Evolutionary conservation across 345 rosid genomes (phyloP), one percentile per base, ranked within the genome.

Genomic region (Brassica juncea): DNA sequence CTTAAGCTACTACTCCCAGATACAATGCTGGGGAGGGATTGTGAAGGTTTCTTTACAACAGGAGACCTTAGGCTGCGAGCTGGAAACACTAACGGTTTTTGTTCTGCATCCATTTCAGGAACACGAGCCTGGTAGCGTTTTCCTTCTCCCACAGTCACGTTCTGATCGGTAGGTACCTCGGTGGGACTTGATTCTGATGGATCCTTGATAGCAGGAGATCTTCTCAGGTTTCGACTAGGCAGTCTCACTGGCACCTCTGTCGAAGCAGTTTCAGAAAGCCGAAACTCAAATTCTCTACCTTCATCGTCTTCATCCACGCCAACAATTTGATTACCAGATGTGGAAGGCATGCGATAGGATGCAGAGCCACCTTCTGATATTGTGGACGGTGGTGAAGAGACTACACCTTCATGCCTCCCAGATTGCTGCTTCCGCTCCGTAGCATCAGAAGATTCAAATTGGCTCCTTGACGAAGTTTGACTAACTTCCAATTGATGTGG

Each of bases 1-100:
- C 54, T 77, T 30, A 84, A 74, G 66, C 88, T 84, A 30, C 86
- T 82, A 77, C 86, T 77, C 42, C 80, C 82, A 80, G 87, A 76
- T 25, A 66, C 77, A 30, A 62, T 60, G 73, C 47, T 61, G 79
- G 70, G 82, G 82, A 52, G 86, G 37, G 87, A 54, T 80, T 76
- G 74, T 79, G 86, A 72, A 74, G 79, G 82, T 72, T 82, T 83
- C 47, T 83, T 85, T 70, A 65, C 72, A 71, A 69, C 63, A 54
- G 79, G 82, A 67, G 78, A 77, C 77, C 73, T 84, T 37, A 59
- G 66, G 84, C 80, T 81, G 76, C 71, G 76, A 72, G 74, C 76
- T 59, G 84, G 87, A 69, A 76, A 73, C 32, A 69, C 39, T 71
- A 68, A 49, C n/a, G 86, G 86, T 55, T 82, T 74, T 64, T 77